A percentile compares a stretch with the other conserved stretches of the same genome.
These are phyloP conservation scores for Mortierella sp. DNA, from an alignment of 371 early-diverging fungal species.

Conservation along the genomic window DNA sequence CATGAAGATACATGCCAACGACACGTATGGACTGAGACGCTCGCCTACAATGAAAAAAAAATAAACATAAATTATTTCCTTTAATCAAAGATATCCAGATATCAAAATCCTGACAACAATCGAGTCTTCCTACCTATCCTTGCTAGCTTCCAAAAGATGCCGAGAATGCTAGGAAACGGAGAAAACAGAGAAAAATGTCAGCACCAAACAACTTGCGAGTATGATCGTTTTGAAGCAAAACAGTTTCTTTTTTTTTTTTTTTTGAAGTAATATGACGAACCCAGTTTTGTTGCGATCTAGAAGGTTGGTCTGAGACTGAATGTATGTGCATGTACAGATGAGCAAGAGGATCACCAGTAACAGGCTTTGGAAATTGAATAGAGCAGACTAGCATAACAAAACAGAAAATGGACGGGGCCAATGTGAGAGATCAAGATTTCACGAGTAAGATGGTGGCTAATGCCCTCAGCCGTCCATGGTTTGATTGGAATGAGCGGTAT, in stretches of 20 bases:
- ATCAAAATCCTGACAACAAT: background rate
- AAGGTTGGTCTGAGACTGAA: conserved; percentile 79
- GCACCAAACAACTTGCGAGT: background rate
- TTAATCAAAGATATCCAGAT: background rate
- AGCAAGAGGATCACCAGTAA: conserved; percentile 80
- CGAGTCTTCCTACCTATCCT: conserved; percentile 70
- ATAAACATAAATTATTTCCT: background rate
- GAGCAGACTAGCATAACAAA: conserved; percentile 68
- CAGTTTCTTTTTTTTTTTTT: background rate
- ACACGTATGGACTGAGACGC: conserved; percentile 89
- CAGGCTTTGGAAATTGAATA: conserved; percentile 88
- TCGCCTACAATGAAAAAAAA: conserved; percentile 68
- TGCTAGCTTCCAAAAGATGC: conserved; percentile 93
- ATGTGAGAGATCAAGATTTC: background rate
- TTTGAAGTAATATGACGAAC: conserved; percentile 24
- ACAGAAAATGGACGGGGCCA: background rate
- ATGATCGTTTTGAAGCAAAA: background rate
- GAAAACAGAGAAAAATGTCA: background rate
- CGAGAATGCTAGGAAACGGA: conserved; percentile 67
- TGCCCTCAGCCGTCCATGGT: background rate
- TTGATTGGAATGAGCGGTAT: background rate
- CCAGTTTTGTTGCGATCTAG: conserved; percentile 81
- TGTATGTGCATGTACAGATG: conserved; percentile 88
- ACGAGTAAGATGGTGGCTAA: background rate
- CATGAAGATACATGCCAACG: conserved; percentile 87